These are phyloP conservation scores for Mediolabrus comicus DNA, from an alignment of 108 stramenopile species.

Conservation along the genomic window DNA sequence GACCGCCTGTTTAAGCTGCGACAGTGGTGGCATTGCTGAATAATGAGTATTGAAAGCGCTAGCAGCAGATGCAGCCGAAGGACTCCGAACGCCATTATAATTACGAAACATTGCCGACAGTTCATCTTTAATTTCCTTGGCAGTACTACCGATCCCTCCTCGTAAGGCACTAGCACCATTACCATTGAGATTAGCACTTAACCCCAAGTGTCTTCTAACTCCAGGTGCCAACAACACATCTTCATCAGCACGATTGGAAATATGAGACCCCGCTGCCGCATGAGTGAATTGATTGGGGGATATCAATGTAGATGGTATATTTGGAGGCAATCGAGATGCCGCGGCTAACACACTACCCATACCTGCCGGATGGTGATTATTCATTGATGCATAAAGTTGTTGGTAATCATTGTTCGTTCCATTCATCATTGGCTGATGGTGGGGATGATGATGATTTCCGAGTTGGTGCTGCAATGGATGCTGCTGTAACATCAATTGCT, in stretches of 20 bases:
- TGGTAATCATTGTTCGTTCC: neutral
- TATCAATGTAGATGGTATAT: neutral
- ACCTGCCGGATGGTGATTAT: neutral
- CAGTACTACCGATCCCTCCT: neutral
- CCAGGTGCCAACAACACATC: neutral
- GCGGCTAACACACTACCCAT: neutral
- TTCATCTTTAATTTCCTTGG: neutral
- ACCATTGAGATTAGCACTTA: neutral
- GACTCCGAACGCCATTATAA: neutral
- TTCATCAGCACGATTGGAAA: neutral
- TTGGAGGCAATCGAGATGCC: neutral
- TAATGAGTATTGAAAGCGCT: no score
- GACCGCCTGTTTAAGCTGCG: neutral
- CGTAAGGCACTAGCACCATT: neutral
- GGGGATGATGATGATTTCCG: no score
- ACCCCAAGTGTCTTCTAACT: neutral
- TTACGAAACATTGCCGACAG: neutral
- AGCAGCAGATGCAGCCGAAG: neutral
- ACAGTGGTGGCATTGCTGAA: neutral
- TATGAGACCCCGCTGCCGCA: neutral
- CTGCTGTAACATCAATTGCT: neutral
- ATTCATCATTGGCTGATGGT: neutral
- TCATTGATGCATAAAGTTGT: neutral
- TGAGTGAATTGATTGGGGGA: neutral
- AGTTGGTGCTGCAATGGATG: neutral